Evolutionary conservation across 2,329 filamentous ascomycete species (phyloP), one percentile per base, ranked within the genome.

Genomic region (Boeremia lycopersici): DNA sequence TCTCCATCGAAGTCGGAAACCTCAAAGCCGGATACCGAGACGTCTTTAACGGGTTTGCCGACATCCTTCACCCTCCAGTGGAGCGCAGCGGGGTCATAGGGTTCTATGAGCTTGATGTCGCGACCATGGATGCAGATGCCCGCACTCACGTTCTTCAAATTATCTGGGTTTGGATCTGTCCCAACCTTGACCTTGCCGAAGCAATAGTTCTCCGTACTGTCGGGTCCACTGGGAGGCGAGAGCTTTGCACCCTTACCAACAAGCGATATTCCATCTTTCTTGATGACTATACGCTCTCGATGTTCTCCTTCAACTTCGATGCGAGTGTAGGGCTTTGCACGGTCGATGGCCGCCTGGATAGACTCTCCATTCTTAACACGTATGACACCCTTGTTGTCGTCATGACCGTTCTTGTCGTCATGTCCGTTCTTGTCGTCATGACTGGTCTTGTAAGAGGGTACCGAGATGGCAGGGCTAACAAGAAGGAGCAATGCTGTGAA

Each of bases 91-190:
- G 44, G 53, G 6, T 13, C 10, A 19, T 47, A 47, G 6, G 23
- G 3, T 1, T 8, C 1, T 8, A 13, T 48, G 31, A 61, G 52
- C 25, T 38, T 17, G n/a, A 56, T 35, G 10, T 34, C 28, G n/a
- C 36, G 40, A 10, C 53, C 48, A 13, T 58, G 35, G 13, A 59
- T 58, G n/a, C 59, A 61, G 42, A 61, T 61, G 19, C 59, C 59
- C 4, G 56, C 59, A 29, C 57, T 48, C 4, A 48, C 49, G 12
- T 44, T 30, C 4, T 19, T 26, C 7, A 23, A 34, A 9, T 13
- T 13, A 4, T 42, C 35, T 23, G 19, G 19, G 19, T 23, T 23
- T 5, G 19, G 19, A 23, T 23, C 19, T 5, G 19, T 23, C 5
- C 19, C 19, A 26, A n/a, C 39, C 25, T 51, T 31, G 17, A 47